These are phyloP conservation scores for Pelargonium citronellum DNA, from an alignment of 441 rosid genomes.

Conservation along the genomic window DNA sequence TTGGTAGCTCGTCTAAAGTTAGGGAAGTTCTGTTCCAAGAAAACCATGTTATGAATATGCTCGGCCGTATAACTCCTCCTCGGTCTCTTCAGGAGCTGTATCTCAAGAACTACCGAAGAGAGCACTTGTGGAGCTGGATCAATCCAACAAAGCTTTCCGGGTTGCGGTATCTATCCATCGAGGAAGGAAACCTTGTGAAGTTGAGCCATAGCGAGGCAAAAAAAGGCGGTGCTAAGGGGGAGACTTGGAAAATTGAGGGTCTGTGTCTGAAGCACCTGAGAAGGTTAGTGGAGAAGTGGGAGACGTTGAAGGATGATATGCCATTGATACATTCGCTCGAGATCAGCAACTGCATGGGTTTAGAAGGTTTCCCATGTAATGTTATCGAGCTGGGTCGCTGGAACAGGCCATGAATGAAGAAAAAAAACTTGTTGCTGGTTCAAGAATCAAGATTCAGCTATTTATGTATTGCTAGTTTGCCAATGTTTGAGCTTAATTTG, in stretches of 20 bases:
- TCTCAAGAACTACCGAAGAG: slow-evolving; percentile 1
- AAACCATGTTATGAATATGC: background rate
- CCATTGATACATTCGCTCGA: slow-evolving; percentile 3
- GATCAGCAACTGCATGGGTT: background rate
- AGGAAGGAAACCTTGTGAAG: slow-evolving; percentile 1
- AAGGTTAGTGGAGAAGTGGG: background rate
- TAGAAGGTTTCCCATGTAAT: background rate
- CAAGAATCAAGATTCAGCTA: no score
- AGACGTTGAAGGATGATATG: background rate
- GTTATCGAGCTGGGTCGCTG: background rate
- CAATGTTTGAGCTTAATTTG: no score
- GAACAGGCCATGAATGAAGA: background rate
- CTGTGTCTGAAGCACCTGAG: slow-evolving; percentile 6
- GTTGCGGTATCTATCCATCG: background rate
- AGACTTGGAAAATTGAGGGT: background rate
- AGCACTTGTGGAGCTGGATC: background rate
- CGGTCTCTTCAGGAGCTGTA: background rate
- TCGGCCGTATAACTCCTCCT: background rate
- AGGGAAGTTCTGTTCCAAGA: background rate
- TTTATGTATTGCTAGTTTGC: no score
- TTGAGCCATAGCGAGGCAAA: background rate
- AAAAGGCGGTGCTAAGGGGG: no score
- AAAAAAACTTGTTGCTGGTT: background rate
- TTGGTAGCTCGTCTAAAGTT: background rate
- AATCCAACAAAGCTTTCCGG: background rate